Evolutionary conservation across 495 filamentous ascomycete genomes (phyloP).

Genomic region (Penicillium goetzii): DNA sequence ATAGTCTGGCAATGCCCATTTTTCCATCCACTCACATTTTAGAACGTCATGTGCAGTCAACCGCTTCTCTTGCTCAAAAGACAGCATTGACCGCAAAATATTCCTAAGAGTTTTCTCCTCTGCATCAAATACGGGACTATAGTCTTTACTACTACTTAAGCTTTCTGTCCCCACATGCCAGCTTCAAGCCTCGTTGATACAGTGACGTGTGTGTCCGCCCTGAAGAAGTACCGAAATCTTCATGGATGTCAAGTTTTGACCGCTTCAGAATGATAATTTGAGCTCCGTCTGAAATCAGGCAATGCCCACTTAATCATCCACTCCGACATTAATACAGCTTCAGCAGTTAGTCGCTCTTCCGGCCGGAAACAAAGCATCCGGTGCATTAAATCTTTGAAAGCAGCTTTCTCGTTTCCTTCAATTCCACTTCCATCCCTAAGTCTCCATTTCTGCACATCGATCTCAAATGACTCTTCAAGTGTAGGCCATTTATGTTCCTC

Average conservation of each 20-base stretch:
- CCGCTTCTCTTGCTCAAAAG: no score
- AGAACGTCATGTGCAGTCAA: no score
- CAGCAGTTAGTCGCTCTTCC: slow-evolving; percentile 26
- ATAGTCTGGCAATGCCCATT: no score
- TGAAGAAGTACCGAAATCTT: neutral
- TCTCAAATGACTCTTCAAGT: slow-evolving; percentile 36
- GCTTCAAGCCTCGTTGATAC: no score
- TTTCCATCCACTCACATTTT: no score
- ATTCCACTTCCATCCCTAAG: slow-evolving; percentile 23
- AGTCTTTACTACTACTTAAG: no score
- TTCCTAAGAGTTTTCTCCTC: no score
- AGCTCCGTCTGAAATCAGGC: slow-evolving; percentile 21
- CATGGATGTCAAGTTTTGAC: neutral
- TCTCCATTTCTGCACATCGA: slow-evolving; percentile 33
- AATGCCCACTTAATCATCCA: slow-evolving; percentile 43
- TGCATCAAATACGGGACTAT: no score
- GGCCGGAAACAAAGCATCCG: slow-evolving; percentile 34
- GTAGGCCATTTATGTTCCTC: slow-evolving; percentile 28
- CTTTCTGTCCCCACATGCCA: no score
- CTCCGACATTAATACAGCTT: slow-evolving; percentile 27
- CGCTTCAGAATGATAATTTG: neutral
- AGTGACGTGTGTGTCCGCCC: no score
- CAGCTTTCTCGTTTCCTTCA: slow-evolving; percentile 27
- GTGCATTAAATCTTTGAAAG: slow-evolving; percentile 39
- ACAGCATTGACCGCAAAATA: no score